phyloP scores from a whole-genome alignment of 1,284 basidiomycete species.

The Ganoderma lucidum region DNA sequence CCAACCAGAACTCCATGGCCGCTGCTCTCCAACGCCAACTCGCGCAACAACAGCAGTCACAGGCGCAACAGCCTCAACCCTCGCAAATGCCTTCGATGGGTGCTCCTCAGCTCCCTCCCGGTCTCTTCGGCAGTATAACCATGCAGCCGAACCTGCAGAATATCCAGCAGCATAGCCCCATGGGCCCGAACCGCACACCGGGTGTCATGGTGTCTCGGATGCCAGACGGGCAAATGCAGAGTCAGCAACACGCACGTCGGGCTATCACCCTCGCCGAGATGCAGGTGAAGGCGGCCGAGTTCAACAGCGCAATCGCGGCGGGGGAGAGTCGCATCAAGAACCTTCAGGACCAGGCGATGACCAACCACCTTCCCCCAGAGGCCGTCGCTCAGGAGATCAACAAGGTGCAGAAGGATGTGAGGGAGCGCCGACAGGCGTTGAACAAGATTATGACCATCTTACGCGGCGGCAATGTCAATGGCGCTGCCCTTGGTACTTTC shows the following conservation, averaged over 20 bases:
- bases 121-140: slow-evolving; percentile 25
- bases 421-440: slow-evolving; percentile 9
- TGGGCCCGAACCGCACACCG: slow-evolving; percentile 16
- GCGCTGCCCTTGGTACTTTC: not conserved
- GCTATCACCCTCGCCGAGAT: slow-evolving; percentile 19
- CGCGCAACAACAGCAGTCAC: slow-evolving; percentile 32
- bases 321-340: slow-evolving; percentile 22
- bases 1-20: slow-evolving; percentile 17
- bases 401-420: slow-evolving; percentile 26
- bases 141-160: slow-evolving; percentile 13
- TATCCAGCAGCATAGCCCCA: slow-evolving; percentile 19
- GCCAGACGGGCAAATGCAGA: slow-evolving; percentile 23
- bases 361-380: slow-evolving; percentile 4
- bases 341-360: slow-evolving; percentile 18
- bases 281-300: slow-evolving; percentile 15
- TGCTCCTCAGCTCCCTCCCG: slow-evolving; percentile 20
- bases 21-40: slow-evolving; percentile 29
- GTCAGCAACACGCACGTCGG: slow-evolving; percentile 14
- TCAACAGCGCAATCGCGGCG: slow-evolving; percentile 13
- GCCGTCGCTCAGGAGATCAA: slow-evolving; percentile 20
- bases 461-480: slow-evolving; percentile 7
- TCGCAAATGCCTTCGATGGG: slow-evolving; percentile 22
- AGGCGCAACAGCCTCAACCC: slow-evolving; percentile 28
- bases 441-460: slow-evolving; percentile 9
- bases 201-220: slow-evolving; percentile 22